phyloP scores from a whole-genome alignment of 441 rosid species.

The Bruguiera hainesii region DNA sequence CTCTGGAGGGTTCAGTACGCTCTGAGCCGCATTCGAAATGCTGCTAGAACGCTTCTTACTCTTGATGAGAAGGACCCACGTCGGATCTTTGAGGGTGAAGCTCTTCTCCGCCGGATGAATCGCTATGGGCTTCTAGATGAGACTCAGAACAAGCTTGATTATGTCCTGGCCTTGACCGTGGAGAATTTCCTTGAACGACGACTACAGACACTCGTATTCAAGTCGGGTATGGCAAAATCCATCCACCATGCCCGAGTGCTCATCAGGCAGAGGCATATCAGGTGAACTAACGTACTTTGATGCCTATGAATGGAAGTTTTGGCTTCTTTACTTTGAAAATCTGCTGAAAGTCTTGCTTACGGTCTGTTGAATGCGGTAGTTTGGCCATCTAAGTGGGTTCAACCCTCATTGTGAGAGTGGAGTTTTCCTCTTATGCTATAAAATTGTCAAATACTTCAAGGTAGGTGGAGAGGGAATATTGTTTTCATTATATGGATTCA shows the following conservation, averaged over 20 bases:
- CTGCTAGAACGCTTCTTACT: conserved; percentile 2
- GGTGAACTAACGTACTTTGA: not conserved
- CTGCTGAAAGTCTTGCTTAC: too few species aligned
- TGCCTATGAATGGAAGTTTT: not conserved
- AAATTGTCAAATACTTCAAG: too few species aligned
- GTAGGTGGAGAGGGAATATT: too few species aligned
- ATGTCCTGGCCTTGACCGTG: conserved; percentile 3
- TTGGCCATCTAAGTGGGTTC: too few species aligned
- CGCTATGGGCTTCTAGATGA: conserved; percentile 2
- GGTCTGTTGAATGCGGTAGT: too few species aligned
- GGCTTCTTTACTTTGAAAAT: too few species aligned
- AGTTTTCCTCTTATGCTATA: too few species aligned
- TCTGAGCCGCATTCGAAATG: conserved; percentile 1
- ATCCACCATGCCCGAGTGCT: conserved; percentile 4
- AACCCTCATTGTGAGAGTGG: too few species aligned
- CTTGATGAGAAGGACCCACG: conserved; percentile 4
- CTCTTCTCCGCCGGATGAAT: conserved; percentile 6
- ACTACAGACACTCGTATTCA: not conserved
- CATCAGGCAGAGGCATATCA: conserved; percentile 5
- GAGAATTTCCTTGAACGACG: conserved; percentile 8
- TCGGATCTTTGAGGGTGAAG: conserved; percentile 7
- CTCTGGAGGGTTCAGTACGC: conserved; percentile 4
- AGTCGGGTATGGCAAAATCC: conserved; percentile 3
- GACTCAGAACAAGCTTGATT: conserved; percentile 8
- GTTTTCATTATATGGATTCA: too few species aligned